A percentile compares a stretch with the other conserved stretches of the same genome.
phyloP scores from a whole-genome alignment of 2,329 filamentous ascomycete genomes.

The Nemania bipapillata region DNA sequence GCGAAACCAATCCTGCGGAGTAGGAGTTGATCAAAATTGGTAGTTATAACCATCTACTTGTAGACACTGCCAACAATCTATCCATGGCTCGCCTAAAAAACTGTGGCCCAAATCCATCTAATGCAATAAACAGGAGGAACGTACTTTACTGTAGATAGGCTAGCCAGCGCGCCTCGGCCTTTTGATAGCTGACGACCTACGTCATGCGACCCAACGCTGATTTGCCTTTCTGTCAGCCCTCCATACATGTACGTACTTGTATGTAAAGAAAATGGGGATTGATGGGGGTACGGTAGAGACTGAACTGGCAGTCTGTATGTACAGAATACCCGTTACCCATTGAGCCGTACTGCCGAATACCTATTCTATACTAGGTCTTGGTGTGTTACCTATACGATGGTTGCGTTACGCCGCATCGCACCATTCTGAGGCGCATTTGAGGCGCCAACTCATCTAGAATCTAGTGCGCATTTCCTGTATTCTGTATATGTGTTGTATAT shows the following conservation, averaged over 20 bases:
- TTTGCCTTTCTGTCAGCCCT: slow-evolving; percentile 32
- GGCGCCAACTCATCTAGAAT: slow-evolving; percentile 16
- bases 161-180: neutral
- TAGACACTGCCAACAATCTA: neutral
- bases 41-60: neutral
- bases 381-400: neutral
- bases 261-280: neutral
- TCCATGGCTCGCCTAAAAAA: slow-evolving; percentile 10
- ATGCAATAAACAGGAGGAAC: neutral
- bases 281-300: neutral
- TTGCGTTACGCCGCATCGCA: neutral
- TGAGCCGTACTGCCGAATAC: neutral
- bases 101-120: slow-evolving; percentile 9
- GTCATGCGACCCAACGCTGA: slow-evolving; percentile 27
- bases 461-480: neutral
- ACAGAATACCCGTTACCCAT: neutral
- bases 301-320: neutral
- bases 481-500: no score
- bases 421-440: neutral
- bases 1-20: neutral
- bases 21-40: neutral
- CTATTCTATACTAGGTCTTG: no score
- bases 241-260: neutral
- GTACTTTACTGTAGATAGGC: neutral
- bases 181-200: slow-evolving; percentile 31